Base-by-base conservation (phyloP, 768 basidiomycete genomes). In the Tricholoma hemisulphureum region DNA sequence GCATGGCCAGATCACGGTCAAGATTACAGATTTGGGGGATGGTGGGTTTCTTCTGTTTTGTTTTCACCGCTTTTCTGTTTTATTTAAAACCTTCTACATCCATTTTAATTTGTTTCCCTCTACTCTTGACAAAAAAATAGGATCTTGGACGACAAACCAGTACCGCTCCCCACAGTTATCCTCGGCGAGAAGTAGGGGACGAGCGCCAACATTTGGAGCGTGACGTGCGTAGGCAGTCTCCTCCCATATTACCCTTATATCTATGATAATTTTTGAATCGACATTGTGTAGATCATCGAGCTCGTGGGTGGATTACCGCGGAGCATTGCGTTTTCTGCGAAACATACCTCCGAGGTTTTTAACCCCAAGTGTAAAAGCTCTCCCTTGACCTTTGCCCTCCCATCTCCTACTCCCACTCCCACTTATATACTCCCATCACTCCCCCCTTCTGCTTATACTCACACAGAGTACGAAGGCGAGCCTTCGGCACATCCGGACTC, bases 21-120 rank as follows among this genome's bases (percentile, higher is more conserved):
- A 98, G 81, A 98, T 99, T 69, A 96, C 96, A 26, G 97, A 99
- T 81, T 75, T 99, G 53, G 97, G 97, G 7, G 98, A 98, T 72
- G 93, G 93, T 86, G 68, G 58, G 86, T 74, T 21, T 58, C 37
- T 41, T 51, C 55, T 52, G 39, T 56, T 51, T 11, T 8, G 55
- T 49, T 26, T 20, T 23, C 54, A 32, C 57, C 55, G n/a, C n/a
- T n/a, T n/a, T n/a, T n/a, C n/a, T n/a, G n/a, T n/a, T n/a, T n/a
- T n/a, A n/a, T n/a, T n/a, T n/a, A n/a, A n/a, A n/a, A n/a, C n/a
- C n/a, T n/a, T n/a, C n/a, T n/a, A n/a, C n/a, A n/a, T n/a, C n/a
- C n/a, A n/a, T n/a, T n/a, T n/a, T n/a, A n/a, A n/a, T n/a, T n/a
- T n/a, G n/a, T n/a, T 43, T 46, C 46, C n/a, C n/a, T n/a, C n/a